Conservation (phyloP, 805 yeast genomes). For the Blastobotrys attinorum region DNA sequence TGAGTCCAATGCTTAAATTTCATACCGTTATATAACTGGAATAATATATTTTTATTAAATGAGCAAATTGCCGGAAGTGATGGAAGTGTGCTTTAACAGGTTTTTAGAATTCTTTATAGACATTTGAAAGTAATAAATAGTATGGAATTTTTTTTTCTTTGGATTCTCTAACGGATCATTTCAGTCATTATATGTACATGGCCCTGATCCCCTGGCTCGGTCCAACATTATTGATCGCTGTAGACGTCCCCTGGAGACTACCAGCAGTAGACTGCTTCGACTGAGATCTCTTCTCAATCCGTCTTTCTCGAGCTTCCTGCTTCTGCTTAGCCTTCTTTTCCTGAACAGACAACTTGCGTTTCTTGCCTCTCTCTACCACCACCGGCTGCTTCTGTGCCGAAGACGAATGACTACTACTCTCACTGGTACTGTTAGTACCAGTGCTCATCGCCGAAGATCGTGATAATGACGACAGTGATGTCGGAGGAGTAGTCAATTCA, state of each 20-base stretch:
- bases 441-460: neutral
- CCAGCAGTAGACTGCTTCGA: too few species aligned
- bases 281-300: neutral
- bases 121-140: neutral
- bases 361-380: neutral
- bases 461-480: too few species aligned
- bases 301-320: constrained; percentile 17
- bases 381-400: neutral
- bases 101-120: too few species aligned
- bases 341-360: constrained; percentile 13
- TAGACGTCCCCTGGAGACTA: too few species aligned
- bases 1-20: constrained; percentile 42
- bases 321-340: constrained; percentile 21
- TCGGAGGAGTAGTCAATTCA: too few species aligned
- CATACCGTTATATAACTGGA: too few species aligned
- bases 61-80: too few species aligned
- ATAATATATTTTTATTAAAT: too few species aligned
- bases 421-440: neutral
- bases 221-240: too few species aligned
- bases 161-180: too few species aligned
- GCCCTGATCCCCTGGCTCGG: neutral
- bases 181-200: neutral
- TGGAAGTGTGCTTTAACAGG: too few species aligned
- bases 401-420: neutral
- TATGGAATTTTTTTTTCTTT: neutral